Percentiles rank a stretch among this genome's conserved stretches.
Conservation (phyloP, 2,329 filamentous ascomycete species). For the Exutisphaerella laricina region DNA sequence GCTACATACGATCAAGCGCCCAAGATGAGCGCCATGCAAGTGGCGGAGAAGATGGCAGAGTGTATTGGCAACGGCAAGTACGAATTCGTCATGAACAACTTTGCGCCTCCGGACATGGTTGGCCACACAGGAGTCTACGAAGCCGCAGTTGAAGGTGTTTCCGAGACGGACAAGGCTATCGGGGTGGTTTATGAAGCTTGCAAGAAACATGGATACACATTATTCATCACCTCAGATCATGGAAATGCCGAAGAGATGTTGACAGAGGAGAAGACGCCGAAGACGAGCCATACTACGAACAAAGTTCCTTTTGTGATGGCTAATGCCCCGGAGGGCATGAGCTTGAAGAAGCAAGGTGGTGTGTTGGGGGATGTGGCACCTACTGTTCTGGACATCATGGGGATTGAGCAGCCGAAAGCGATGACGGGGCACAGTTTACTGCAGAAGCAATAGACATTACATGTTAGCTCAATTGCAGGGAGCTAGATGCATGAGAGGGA, state of each 20-base stretch:
- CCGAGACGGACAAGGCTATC: slow-evolving; percentile 89
- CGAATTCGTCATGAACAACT: slow-evolving; percentile 99
- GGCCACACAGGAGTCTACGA: slow-evolving; percentile 98
- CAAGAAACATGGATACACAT: slow-evolving; percentile 85
- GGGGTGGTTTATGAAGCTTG: slow-evolving; percentile 87
- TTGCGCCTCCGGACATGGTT: slow-evolving; percentile 98
- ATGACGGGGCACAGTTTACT: slow-evolving; percentile 87
- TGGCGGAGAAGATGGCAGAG: slow-evolving; percentile 85
- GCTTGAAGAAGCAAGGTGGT: slow-evolving; percentile 73
- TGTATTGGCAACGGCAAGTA: slow-evolving; percentile 78
- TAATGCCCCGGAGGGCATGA: slow-evolving; percentile 87
- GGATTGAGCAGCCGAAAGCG: slow-evolving; percentile 78
- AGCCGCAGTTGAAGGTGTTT: slow-evolving; percentile 77
- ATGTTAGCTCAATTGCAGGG: too few relatives aligned
- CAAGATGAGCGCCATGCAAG: slow-evolving; percentile 88
- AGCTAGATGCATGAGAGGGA: too few relatives aligned
- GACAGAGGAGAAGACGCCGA: slow-evolving; percentile 88
- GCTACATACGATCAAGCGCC: slow-evolving; percentile 92
- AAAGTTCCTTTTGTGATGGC: slow-evolving; percentile 98
- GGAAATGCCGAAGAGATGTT: slow-evolving; percentile 99
- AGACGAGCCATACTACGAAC: slow-evolving; percentile 97
- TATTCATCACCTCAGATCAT: slow-evolving; percentile 95
- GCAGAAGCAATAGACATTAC: slow-evolving; percentile 50
- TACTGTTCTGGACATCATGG: slow-evolving; percentile 88
- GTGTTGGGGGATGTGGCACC: slow-evolving; percentile 97